Percentiles rank a stretch among this genome's conserved stretches.
Evolutionary conservation across 73 alveolate species (phyloP).

Genomic region (Paramecium pentaurelia): DNA sequence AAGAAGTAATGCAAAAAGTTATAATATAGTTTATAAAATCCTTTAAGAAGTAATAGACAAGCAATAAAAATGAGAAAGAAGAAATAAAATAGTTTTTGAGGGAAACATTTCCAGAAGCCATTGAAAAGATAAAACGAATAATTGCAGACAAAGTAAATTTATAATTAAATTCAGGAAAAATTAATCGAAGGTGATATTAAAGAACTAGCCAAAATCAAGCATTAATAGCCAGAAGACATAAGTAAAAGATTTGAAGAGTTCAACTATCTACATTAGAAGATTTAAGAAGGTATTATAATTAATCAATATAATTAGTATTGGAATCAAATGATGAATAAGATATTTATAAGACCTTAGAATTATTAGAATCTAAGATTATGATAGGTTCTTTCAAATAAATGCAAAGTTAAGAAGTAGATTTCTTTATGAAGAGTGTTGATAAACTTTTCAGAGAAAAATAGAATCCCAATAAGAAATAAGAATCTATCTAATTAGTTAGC

Average conservation of each 20-base stretch:
- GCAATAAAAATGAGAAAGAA: background rate
- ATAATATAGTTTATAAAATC: background rate
- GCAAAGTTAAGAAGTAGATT: background rate
- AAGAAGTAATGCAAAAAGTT: background rate
- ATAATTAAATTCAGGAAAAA: background rate
- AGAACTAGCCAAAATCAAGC: background rate
- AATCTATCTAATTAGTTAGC: background rate
- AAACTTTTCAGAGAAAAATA: background rate
- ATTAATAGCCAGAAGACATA: background rate
- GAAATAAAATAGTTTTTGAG: background rate
- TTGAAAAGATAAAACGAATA: conserved; percentile 12
- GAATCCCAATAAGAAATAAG: background rate
- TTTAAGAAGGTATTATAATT: background rate
- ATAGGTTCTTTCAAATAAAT: background rate
- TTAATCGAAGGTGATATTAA: conserved; percentile 31
- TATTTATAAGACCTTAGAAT: background rate
- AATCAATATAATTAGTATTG: background rate
- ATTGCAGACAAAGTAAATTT: background rate
- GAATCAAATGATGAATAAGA: background rate
- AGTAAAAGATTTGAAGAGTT: conserved; percentile 8
- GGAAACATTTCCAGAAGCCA: conserved; percentile 34
- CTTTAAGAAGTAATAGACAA: background rate
- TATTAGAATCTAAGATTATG: conserved; percentile 14
- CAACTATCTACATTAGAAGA: background rate
- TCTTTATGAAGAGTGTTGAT: conserved; percentile 31